These are phyloP conservation scores for Syzygium aqueum DNA, from an alignment of 345 rosid genomes.

Conservation along the genomic window DNA sequence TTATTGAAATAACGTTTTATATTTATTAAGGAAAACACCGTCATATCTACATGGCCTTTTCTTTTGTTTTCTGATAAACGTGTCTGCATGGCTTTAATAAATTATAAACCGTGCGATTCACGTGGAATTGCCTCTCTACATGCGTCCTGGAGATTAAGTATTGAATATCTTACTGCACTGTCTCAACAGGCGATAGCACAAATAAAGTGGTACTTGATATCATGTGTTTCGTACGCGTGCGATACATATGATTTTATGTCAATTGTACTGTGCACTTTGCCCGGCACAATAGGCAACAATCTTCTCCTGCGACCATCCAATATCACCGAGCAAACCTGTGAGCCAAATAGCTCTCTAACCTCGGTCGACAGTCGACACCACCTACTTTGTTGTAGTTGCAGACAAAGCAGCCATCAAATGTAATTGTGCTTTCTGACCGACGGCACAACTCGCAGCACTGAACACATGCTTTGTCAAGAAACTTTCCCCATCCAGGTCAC, in stretches of 20 bases:
- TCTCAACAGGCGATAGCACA: not conserved
- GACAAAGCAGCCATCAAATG: not conserved
- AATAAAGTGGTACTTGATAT: not conserved
- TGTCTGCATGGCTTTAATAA: not conserved
- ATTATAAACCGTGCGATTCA: not conserved
- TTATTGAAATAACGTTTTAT: not conserved
- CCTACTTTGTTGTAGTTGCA: too few species aligned
- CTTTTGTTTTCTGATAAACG: not conserved
- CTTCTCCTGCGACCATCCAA: not conserved
- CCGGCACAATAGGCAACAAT: too few species aligned
- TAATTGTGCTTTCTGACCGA: not conserved
- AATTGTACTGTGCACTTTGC: not conserved
- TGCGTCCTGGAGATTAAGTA: not conserved
- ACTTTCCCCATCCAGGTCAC: not conserved
- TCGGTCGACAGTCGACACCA: not conserved
- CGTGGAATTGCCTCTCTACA: not conserved
- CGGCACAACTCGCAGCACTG: not conserved
- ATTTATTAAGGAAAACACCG: not conserved
- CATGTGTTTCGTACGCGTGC: not conserved
- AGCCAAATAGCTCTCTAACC: not conserved
- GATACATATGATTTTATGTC: not conserved
- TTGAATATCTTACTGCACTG: not conserved
- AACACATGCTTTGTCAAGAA: not conserved
- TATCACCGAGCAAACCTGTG: not conserved
- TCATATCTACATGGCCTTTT: not conserved